Base-by-base conservation (phyloP, 2,329 filamentous ascomycete species). In the Colletotrichum incanum region DNA sequence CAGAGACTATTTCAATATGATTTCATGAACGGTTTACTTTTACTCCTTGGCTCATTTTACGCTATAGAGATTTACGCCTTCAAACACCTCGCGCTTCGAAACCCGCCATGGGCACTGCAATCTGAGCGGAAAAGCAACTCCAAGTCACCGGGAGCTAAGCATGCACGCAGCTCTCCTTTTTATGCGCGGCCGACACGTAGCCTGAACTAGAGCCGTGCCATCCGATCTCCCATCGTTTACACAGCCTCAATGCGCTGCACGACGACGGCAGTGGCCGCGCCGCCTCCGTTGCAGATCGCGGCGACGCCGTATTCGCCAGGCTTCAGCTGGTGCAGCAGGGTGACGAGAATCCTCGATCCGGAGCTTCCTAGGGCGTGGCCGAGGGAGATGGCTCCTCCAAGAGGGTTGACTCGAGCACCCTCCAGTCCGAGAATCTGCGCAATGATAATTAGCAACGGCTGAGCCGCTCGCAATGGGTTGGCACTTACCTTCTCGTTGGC, bases 281-380 rank as follows among this genome's bases (percentile, higher is more conserved):
- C 96, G 52, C 96, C 96, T 56, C 96, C 96, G 78, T 99, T 99
- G 85, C 96, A 98, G 73, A 99, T 98, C 3, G 95, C 95, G 20
- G 95, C 96, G 75, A 96, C 94, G 65, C 96, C 96, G 80, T 98
- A 98, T 84, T 99, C 94, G 45, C 95, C 95, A 50, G 93, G 91
- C 86, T 97, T 92, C 74, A 98, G 86, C 84, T 98, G 96, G 82
- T 98, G 96, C 73, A 98, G 87, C 73, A 98, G 84, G 0, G 95
- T 98, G 1, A 94, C 94, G 71, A 98, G 85, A 75, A 98, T 98
- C 74, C 96, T 91, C 31, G 94, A 95, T 18, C 96, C 96, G 1
- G 95, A 98, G 88, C 95, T 98, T 23, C 96, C 96, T 2, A 98
- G 86, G 5, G 96, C 95, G 80, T 98, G 96, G 26, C 96, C 96